Conservation (phyloP, 2,329 filamentous ascomycete genomes). For the Onygenales sp. region DNA sequence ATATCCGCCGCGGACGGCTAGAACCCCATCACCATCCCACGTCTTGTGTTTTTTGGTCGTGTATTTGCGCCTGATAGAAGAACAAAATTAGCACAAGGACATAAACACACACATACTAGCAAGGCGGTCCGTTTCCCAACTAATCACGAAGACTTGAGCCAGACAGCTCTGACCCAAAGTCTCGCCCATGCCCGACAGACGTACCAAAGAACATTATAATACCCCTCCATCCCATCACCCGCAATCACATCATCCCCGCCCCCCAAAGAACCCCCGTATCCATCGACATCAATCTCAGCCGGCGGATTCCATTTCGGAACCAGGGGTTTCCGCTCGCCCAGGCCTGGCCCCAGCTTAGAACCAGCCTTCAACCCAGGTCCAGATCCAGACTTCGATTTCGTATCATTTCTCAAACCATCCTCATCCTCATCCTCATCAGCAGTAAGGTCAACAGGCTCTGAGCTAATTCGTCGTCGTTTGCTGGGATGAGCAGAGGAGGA, state of each 20-base stretch:
- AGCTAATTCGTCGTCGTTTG: slow-evolving; percentile 29
- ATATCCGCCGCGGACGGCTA: slow-evolving; percentile 48
- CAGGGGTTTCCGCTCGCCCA: slow-evolving; percentile 21
- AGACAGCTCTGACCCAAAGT: not conserved
- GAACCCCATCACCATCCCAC: slow-evolving; percentile 64
- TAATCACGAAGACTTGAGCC: not conserved
- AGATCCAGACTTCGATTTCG: not conserved
- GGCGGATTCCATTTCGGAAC: slow-evolving; percentile 20
- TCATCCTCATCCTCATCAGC: not conserved
- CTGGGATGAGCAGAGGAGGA: slow-evolving; percentile 14
- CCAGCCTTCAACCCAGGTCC: not conserved
- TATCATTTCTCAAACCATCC: not conserved
- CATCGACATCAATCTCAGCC: slow-evolving; percentile 6
- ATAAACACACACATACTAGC: not conserved
- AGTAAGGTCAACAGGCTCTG: slow-evolving; percentile 10
- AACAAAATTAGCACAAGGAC: not conserved
- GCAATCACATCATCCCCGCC: slow-evolving; percentile 4
- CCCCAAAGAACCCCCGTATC: not conserved
- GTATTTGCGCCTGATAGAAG: slow-evolving; percentile 49
- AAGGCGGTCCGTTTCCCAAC: not conserved
- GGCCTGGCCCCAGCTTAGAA: not conserved
- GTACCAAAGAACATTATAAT: slow-evolving; percentile 41
- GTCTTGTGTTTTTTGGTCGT: slow-evolving; percentile 67
- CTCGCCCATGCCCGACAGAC: not conserved
- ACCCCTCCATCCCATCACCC: slow-evolving; percentile 22